These are phyloP conservation scores for Lactarius sanguifluus DNA, from an alignment of 768 basidiomycete species.

Conservation along the genomic window DNA sequence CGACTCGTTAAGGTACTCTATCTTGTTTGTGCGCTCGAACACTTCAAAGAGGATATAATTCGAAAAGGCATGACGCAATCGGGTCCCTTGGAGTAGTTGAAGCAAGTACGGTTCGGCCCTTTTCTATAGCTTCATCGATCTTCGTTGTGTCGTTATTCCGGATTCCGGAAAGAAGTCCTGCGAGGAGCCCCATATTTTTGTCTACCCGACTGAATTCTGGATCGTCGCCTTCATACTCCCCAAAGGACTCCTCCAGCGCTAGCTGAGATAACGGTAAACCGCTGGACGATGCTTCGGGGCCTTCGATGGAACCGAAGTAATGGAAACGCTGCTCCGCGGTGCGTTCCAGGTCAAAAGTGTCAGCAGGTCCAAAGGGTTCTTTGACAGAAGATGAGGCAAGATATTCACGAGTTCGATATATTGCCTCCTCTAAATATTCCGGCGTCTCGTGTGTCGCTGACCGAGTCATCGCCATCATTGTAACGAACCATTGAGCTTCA, in stretches of 20 bases:
- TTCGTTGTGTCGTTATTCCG: background rate
- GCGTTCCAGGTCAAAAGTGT: background rate
- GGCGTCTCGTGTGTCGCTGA: background rate
- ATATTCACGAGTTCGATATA: background rate
- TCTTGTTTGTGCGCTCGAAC: background rate
- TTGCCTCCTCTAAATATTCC: background rate
- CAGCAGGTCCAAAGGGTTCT: accelerated
- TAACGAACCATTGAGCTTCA: background rate
- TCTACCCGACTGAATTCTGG: background rate
- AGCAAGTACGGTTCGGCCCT: background rate
- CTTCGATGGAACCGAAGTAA: background rate
- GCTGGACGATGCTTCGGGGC: background rate
- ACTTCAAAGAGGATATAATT: background rate
- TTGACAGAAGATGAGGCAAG: background rate
- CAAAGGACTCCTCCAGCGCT: too few species aligned
- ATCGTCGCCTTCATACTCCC: background rate
- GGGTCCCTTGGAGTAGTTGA: background rate
- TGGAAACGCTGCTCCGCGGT: background rate
- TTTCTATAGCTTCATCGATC: background rate
- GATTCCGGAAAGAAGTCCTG: background rate
- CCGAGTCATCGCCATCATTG: background rate
- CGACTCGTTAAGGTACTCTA: background rate
- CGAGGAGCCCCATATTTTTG: background rate
- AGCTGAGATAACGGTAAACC: too few species aligned
- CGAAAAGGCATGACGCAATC: background rate